A percentile compares a stretch with the other conserved stretches of the same genome.
phyloP scores from a whole-genome alignment of 2,329 filamentous ascomycete genomes.

The Trichoderma cornu-damae region DNA sequence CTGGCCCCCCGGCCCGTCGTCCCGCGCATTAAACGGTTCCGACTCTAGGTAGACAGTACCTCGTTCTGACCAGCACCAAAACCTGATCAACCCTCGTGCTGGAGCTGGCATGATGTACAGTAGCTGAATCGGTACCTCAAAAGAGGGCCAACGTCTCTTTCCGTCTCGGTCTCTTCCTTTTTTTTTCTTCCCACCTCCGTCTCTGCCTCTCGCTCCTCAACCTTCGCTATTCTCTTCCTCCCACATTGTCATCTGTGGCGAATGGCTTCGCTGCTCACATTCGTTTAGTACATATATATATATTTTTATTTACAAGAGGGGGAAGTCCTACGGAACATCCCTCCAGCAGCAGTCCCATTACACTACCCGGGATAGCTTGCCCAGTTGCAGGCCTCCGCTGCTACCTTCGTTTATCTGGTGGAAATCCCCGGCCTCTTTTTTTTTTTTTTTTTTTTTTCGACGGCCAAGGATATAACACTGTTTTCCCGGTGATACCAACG shows the following conservation, averaged over 20 bases:
- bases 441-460: not conserved
- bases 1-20: not conserved
- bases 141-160: constrained; percentile 10
- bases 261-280: constrained; percentile 16
- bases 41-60: not conserved
- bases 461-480: constrained; percentile 4
- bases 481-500: not conserved
- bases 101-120: not conserved
- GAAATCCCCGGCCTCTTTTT: not conserved
- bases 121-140: constrained; percentile 1
- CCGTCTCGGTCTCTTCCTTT: constrained; percentile 10
- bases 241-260: constrained; percentile 1
- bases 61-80: not conserved
- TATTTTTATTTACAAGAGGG: not conserved
- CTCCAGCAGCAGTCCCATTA: not conserved
- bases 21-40: not conserved
- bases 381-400: not conserved
- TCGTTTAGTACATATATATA: constrained; percentile 11
- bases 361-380: not conserved
- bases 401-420: constrained; percentile 13
- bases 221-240: not conserved
- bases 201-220: not conserved
- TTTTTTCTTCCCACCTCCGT: not conserved
- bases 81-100: not conserved
- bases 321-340: not conserved